These are phyloP conservation scores for Stemphylium lycopersici DNA, from an alignment of 2,329 filamentous ascomycete genomes.

Conservation along the genomic window DNA sequence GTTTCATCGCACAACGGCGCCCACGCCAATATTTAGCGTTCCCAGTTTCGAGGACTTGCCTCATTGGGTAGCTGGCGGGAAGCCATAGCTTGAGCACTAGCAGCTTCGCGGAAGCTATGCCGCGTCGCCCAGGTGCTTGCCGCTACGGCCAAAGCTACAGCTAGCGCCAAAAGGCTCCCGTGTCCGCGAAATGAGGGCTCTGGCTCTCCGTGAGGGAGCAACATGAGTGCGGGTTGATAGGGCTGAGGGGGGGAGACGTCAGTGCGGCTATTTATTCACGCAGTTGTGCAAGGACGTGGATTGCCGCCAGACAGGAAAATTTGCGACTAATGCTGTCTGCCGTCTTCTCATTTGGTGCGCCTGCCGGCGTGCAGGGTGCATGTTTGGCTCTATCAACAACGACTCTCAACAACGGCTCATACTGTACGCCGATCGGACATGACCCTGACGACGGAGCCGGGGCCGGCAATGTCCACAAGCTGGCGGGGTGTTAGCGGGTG, in stretches of 20 bases:
- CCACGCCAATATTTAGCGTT: conserved; percentile 5
- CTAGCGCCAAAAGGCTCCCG: conserved; percentile 13
- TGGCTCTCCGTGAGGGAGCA: conserved; percentile 1
- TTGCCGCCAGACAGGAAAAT: conserved; percentile 20
- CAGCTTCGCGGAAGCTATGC: conserved; percentile 30
- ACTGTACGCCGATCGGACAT: conserved; percentile 97
- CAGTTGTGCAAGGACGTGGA: conserved; percentile 28
- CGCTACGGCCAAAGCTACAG: neutral
- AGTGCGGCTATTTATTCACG: conserved; percentile 26
- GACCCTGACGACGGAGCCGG: conserved; percentile 85
- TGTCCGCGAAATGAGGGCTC: conserved; percentile 18
- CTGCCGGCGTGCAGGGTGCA: neutral
- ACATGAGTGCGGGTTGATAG: conserved; percentile 12
- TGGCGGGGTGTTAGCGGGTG: conserved; percentile 32
- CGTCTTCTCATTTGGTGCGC: conserved; percentile 4
- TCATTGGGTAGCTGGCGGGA: conserved; percentile 1
- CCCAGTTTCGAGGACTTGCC: neutral
- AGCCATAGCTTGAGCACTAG: neutral
- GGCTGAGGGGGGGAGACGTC: conserved; percentile 26
- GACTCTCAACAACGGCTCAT: conserved; percentile 49
- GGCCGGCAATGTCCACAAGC: conserved; percentile 89
- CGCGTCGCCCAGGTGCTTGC: conserved; percentile 13
- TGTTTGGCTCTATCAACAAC: neutral
- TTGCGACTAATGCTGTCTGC: conserved; percentile 15
- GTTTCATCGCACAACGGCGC: conserved; percentile 15